Conservation (phyloP, 805 yeast species). For the Nakazawaea sp. region DNA sequence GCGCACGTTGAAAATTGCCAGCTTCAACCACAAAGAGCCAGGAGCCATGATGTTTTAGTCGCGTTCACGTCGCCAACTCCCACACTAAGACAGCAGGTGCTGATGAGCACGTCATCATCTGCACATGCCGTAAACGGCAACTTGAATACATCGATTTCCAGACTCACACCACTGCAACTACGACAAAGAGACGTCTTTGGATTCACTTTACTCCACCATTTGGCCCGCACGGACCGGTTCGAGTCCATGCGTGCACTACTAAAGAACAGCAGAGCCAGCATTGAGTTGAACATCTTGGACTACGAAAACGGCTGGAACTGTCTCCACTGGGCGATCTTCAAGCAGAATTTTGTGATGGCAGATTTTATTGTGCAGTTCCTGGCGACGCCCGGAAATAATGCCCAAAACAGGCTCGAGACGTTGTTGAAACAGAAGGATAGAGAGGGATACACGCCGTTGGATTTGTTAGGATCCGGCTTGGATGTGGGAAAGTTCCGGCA, state of each 20-base stretch:
- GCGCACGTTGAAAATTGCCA: too few species aligned
- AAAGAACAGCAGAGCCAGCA: constrained; percentile 37
- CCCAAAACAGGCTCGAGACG: constrained; percentile 17
- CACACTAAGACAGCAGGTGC: not conserved
- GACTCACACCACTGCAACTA: constrained; percentile 30
- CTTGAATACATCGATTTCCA: constrained; percentile 14
- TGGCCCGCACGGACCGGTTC: constrained; percentile 42
- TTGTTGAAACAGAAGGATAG: constrained; percentile 58
- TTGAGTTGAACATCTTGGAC: constrained; percentile 45
- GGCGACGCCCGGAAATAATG: constrained; percentile 18
- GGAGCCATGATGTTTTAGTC: not conserved
- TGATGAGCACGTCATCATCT: constrained; percentile 4
- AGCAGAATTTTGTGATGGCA: constrained; percentile 51
- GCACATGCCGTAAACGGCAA: constrained; percentile 3
- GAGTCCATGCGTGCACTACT: constrained; percentile 40
- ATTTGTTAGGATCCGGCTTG: too few species aligned
- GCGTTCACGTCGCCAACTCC: constrained; percentile 11
- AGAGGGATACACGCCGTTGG: constrained; percentile 66
- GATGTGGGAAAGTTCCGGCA: too few species aligned
- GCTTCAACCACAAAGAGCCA: too few species aligned
- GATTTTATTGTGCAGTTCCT: constrained; percentile 26
- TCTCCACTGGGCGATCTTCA: constrained; percentile 60
- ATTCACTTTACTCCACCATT: constrained; percentile 47
- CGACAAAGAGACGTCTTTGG: constrained; percentile 64
- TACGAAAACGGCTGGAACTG: constrained; percentile 79